Evolutionary conservation across 495 filamentous ascomycete genomes (phyloP).

Genomic region (Margaritispora aquatica): DNA sequence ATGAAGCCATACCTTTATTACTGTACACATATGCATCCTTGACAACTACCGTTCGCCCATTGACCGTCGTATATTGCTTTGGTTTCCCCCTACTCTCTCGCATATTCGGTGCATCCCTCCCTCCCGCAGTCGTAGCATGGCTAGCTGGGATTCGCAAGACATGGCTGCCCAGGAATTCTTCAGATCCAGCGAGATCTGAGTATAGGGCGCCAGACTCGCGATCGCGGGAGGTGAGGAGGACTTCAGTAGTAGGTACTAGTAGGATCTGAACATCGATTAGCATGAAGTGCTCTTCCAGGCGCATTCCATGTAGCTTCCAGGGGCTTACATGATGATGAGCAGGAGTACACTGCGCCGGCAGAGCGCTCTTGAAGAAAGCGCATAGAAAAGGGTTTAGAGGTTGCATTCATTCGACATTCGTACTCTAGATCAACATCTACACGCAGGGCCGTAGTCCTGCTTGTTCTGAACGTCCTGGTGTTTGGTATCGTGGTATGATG

Average conservation of each 20-base stretch:
- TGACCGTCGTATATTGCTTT: conserved; percentile 85
- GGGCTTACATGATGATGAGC: conserved; percentile 75
- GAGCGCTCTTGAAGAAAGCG: conserved; percentile 95
- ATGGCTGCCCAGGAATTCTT: conserved; percentile 97
- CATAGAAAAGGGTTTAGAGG: conserved; percentile 97
- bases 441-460: conserved; percentile 19
- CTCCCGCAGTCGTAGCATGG: conserved; percentile 46
- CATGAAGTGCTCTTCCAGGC: conserved; percentile 4
- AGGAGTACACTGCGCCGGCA: conserved; percentile 88
- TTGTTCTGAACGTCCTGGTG: conserved; percentile 7
- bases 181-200: conserved; percentile 73
- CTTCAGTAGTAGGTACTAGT: conserved; percentile 89
- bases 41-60: conserved; percentile 88
- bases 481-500: conserved; percentile 10
- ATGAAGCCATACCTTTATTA: conserved; percentile 69
- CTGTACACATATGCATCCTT: conserved; percentile 92
- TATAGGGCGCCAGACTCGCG: conserved; percentile 73
- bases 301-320: conserved; percentile 7
- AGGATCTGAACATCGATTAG: conserved; percentile 54
- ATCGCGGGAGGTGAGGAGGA: conserved; percentile 82
- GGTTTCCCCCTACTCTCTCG: conserved; percentile 90
- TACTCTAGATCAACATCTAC: conserved; percentile 19
- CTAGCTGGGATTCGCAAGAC: conserved; percentile 75
- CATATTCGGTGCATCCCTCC: conserved; percentile 68
- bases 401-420: conserved; percentile 73